Percentiles rank a stretch among this genome's conserved stretches.
Evolutionary conservation across 495 filamentous ascomycete species (phyloP).

Genomic region (Geopyxis carbonaria): DNA sequence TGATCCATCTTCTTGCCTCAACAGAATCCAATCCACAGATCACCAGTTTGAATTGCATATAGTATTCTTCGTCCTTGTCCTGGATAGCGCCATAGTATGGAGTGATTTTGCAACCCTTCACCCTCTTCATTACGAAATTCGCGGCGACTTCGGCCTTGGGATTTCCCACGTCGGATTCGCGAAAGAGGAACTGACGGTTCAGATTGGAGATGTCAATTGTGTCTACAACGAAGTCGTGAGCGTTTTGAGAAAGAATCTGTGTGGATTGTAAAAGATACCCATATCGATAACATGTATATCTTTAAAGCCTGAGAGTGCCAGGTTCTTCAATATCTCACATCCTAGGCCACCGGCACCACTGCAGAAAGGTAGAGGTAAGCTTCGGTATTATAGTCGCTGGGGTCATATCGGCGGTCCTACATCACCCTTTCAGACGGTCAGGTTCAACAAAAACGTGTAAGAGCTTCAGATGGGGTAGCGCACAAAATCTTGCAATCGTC

Average conservation of each 20-base stretch:
- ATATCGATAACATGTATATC: constrained; percentile 99
- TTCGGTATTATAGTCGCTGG: neutral
- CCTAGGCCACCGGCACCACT: constrained; percentile 91
- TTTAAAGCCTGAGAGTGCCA: constrained; percentile 88
- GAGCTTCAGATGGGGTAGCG: constrained; percentile 25
- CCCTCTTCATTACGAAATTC: constrained; percentile 70
- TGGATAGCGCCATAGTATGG: constrained; percentile 90
- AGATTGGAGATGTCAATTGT: constrained; percentile 98
- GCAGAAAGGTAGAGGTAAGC: constrained; percentile 3
- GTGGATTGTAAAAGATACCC: constrained; percentile 33
- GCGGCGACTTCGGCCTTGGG: constrained; percentile 90
- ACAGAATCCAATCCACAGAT: constrained; percentile 96
- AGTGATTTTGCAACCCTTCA: constrained; percentile 80
- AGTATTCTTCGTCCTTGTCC: constrained; percentile 92
- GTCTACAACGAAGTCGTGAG: constrained; percentile 34
- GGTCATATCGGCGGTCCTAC: constrained; percentile 15
- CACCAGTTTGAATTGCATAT: constrained; percentile 89
- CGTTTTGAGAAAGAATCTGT: constrained; percentile 2
- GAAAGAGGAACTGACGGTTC: constrained; percentile 95
- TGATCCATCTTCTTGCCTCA: constrained; percentile 96
- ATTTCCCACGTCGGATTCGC: constrained; percentile 77
- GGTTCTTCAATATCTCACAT: constrained; percentile 92
- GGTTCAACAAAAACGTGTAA: constrained; percentile 21
- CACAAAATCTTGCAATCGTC: constrained; percentile 56
- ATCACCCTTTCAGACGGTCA: constrained; percentile 7